phyloP scores from a whole-genome alignment of 169 alveolate genomes.

The Eimeria tenella region DNA sequence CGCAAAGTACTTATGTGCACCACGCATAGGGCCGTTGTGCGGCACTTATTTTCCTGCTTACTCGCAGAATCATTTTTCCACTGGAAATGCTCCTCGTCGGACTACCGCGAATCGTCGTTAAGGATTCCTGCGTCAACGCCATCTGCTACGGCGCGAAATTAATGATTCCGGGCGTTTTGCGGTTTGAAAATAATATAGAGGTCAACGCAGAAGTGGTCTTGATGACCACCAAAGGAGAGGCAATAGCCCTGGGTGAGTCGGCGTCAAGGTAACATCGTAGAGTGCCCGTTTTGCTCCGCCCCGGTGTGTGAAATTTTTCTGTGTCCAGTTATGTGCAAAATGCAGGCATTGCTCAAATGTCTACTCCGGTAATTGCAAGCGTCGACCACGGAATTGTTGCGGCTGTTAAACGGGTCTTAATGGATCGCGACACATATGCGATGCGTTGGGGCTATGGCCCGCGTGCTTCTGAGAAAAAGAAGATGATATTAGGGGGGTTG shows the following conservation, averaged over 20 bases:
- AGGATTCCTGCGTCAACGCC: constrained; percentile 99
- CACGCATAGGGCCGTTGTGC: too few relatives aligned
- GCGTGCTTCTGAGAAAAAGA: constrained; percentile 98
- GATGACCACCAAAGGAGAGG: constrained; percentile 99
- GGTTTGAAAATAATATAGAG: constrained; percentile 98
- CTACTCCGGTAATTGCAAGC: constrained; percentile 99
- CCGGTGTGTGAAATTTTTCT: too few relatives aligned
- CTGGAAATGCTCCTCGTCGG: constrained; percentile 96
- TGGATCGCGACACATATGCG: constrained; percentile 99
- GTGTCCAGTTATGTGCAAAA: background rate
- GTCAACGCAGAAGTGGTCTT: constrained; percentile 97
- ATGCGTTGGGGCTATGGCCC: constrained; percentile 99
- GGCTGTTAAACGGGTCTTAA: constrained; percentile 98
- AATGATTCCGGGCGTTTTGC: constrained; percentile 98
- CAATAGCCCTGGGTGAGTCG: constrained; percentile 93
- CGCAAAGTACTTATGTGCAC: background rate
- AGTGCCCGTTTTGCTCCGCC: background rate
- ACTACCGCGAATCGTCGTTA: constrained; percentile 98
- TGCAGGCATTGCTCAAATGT: constrained; percentile 99
- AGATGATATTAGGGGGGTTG: constrained; percentile 88
- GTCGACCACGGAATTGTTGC: constrained; percentile 99
- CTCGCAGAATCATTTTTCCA: constrained; percentile 96
- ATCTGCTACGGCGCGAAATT: constrained; percentile 99
- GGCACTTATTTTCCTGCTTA: background rate
- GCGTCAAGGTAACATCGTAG: background rate